Evolutionary conservation across 2,329 filamentous ascomycete genomes (phyloP).

Genomic region (Lecanicillium sp.): DNA sequence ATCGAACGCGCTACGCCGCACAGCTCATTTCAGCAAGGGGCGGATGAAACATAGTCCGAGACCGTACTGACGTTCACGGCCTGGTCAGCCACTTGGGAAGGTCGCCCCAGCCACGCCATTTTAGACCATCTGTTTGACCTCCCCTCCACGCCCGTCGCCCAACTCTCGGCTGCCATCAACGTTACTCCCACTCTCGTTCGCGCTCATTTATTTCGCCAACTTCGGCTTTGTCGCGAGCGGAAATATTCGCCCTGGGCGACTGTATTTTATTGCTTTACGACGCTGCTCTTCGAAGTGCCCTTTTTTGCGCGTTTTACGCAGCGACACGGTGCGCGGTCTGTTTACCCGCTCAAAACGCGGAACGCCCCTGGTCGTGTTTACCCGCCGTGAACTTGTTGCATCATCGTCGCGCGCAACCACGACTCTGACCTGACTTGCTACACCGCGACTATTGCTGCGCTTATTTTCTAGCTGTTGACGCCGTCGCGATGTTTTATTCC

Average conservation of each 20-base stretch:
- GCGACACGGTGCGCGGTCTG: constrained; percentile 8
- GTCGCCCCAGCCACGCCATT: constrained; percentile 32
- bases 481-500: constrained; percentile 81
- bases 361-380: constrained; percentile 7
- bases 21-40: background rate
- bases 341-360: constrained; percentile 10
- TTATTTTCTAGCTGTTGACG: constrained; percentile 18
- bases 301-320: constrained; percentile 8
- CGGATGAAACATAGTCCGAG: constrained; percentile 2
- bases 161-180: constrained; percentile 12
- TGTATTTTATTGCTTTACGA: constrained; percentile 9
- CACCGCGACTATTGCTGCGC: constrained; percentile 4
- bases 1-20: no score
- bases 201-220: constrained; percentile 13
- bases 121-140: constrained; percentile 16
- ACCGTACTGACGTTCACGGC: constrained; percentile 7
- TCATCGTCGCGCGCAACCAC: background rate
- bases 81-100: constrained; percentile 9
- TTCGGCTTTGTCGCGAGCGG: constrained; percentile 18
- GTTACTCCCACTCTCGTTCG: constrained; percentile 14
- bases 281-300: constrained; percentile 1
- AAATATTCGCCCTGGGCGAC: constrained; percentile 15
- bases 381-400: background rate
- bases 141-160: constrained; percentile 18
- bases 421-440: constrained; percentile 2